Conservation (phyloP, 2,329 filamentous ascomycete genomes). For the Aureobasidium namibiae region DNA sequence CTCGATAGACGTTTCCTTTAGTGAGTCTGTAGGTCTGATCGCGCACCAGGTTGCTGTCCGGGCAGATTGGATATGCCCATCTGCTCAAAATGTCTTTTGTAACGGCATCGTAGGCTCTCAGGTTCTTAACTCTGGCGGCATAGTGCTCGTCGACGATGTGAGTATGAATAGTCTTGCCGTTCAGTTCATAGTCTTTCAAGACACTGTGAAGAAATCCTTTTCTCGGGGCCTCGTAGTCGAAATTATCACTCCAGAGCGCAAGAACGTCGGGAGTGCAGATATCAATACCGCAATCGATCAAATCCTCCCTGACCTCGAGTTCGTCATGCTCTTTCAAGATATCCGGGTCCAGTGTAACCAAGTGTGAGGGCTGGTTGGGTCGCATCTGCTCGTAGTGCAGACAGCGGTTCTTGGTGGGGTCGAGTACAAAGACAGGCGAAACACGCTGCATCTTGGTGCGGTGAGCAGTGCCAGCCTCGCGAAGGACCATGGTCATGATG, state of each 20-base stretch:
- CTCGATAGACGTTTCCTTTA: constrained; percentile 65
- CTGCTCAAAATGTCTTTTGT: constrained; percentile 77
- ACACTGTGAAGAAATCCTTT: constrained; percentile 87
- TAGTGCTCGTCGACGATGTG: constrained; percentile 79
- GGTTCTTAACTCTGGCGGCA: constrained; percentile 73
- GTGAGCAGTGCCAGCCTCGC: constrained; percentile 66
- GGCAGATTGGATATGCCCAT: constrained; percentile 83
- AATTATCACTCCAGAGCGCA: constrained; percentile 93
- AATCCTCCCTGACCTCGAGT: constrained; percentile 74
- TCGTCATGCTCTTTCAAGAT: constrained; percentile 67
- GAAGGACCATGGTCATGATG: constrained; percentile 93
- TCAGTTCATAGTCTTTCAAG: constrained; percentile 91
- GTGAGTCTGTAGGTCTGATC: constrained; percentile 68
- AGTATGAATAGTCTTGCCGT: constrained; percentile 92
- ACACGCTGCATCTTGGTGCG: constrained; percentile 66
- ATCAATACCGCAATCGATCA: constrained; percentile 91
- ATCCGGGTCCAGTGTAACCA: constrained; percentile 67
- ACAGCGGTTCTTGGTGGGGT: constrained; percentile 70
- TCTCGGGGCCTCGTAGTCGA: constrained; percentile 86
- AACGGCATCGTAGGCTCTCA: constrained; percentile 84
- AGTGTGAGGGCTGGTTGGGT: constrained; percentile 55
- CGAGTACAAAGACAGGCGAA: constrained; percentile 78
- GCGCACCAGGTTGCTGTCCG: constrained; percentile 75
- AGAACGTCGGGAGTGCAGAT: constrained; percentile 96
- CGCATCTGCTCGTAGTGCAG: constrained; percentile 91